A percentile compares a stretch with the other conserved stretches of the same genome.
Evolutionary conservation across 768 basidiomycete genomes (phyloP).

Genomic region (Auriscalpium vulgare): DNA sequence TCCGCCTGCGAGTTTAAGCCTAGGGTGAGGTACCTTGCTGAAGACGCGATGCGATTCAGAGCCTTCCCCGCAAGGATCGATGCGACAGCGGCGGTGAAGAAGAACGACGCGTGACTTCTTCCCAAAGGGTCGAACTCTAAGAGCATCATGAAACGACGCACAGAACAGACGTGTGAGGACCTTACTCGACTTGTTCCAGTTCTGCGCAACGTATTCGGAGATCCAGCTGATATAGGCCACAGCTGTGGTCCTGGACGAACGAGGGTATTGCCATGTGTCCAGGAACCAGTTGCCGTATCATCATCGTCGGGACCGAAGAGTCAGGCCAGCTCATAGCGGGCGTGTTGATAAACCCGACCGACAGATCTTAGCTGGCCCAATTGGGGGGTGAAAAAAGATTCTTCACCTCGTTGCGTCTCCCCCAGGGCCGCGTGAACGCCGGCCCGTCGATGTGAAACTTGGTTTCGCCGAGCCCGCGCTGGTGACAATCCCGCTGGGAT

Average conservation of each 20-base stretch:
- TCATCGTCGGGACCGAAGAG: constrained; percentile 60
- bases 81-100: constrained; percentile 65
- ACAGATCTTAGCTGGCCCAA: not conserved
- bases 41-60: constrained; percentile 43
- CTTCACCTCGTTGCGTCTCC: constrained; percentile 51
- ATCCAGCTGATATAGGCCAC: constrained; percentile 66
- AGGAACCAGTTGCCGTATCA: constrained; percentile 64
- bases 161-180: constrained; percentile 8
- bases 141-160: not conserved
- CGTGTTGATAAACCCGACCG: not conserved
- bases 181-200: constrained; percentile 63
- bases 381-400: too few species aligned
- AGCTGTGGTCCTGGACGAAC: constrained; percentile 41
- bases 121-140: constrained; percentile 70
- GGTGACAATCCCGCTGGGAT: constrained; percentile 57
- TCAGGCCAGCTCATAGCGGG: constrained; percentile 51
- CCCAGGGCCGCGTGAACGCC: constrained; percentile 35
- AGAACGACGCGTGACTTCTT: constrained; percentile 61
- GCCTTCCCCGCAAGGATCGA: constrained; percentile 34
- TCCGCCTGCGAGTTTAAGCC: constrained; percentile 50
- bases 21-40: constrained; percentile 40
- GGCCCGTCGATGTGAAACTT: constrained; percentile 65
- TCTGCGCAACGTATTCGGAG: constrained; percentile 57
- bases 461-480: constrained; percentile 68
- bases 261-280: constrained; percentile 39